Conservation (phyloP, 116 monocot genomes). For the Iris pallida region DNA sequence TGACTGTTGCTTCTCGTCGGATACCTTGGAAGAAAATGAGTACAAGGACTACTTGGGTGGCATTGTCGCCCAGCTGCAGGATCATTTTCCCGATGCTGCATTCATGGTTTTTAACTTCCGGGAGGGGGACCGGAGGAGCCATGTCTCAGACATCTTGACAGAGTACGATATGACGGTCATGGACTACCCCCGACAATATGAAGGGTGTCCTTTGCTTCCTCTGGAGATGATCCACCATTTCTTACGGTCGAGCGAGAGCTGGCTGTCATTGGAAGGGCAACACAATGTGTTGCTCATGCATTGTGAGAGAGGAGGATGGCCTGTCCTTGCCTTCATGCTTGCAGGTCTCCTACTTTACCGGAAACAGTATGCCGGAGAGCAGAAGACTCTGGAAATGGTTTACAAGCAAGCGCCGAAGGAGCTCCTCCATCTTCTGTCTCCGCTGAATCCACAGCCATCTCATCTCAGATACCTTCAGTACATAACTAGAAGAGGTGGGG, state of each 20-base stretch:
- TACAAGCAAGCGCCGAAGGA: constrained; percentile 39
- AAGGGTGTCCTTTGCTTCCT: constrained; percentile 38
- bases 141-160: constrained; percentile 24
- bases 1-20: constrained; percentile 43
- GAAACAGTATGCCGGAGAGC: constrained; percentile 25
- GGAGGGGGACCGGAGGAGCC: constrained; percentile 20
- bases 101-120: constrained; percentile 41
- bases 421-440: constrained; percentile 29
- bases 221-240: constrained; percentile 30
- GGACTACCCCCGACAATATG: constrained; percentile 36
- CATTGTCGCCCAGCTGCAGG: constrained; percentile 30
- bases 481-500: constrained; percentile 13
- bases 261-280: constrained; percentile 31
- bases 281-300: constrained; percentile 39
- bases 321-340: constrained; percentile 45
- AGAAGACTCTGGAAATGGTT: constrained; percentile 37
- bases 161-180: constrained; percentile 26
- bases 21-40: constrained; percentile 27
- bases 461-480: constrained; percentile 42
- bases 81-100: constrained; percentile 35
- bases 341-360: constrained; percentile 34
- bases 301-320: constrained; percentile 40
- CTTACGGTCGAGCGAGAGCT: constrained; percentile 35
- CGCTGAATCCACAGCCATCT: constrained; percentile 35
- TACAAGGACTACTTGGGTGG: constrained; percentile 29